Evolutionary conservation across 176 grass and related monocot species (phyloP), one percentile per base, ranked within the genome.

Genomic region (Oryza australiensis): DNA sequence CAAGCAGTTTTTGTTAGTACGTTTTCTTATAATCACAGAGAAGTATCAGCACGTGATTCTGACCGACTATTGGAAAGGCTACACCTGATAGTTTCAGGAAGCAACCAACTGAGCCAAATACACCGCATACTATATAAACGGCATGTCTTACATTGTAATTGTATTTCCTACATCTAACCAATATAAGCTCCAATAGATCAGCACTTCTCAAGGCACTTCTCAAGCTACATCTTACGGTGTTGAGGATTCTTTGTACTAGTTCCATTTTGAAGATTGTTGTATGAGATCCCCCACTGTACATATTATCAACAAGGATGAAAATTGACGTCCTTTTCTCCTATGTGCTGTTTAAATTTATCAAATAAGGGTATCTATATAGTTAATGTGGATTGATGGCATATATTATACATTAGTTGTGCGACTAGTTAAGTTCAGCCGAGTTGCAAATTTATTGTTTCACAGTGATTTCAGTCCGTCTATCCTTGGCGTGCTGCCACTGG

Each of bases 281-380:
- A 68, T 59, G 9, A 81, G 65, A 20, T 51, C 11, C 48, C 18
- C n/a, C 28, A 45, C 2, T 82, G 88, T 86, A 79, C 78, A 90
- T 90, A 90, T 82, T 60, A 15, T 20, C 30, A 12, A 22, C 38
- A 40, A 83, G 13, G 9, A 69, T 29, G 27, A 26, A 67, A n/a
- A n/a, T n/a, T n/a, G n/a, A n/a, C n/a, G n/a, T n/a, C n/a, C n/a
- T n/a, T n/a, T n/a, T n/a, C n/a, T n/a, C n/a, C n/a, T n/a, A n/a
- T n/a, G n/a, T n/a, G n/a, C n/a, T n/a, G n/a, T n/a, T n/a, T n/a
- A n/a, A n/a, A n/a, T n/a, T n/a, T n/a, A n/a, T 34, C 33, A 34
- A 34, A 34, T 34, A 34, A 34, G 33, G 33, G 32, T 4, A 33
- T 33, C 32, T 33, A 33, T 33, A 33, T 33, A 33, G 32, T 33